Evolutionary conservation across 2,329 filamentous ascomycete genomes (phyloP), one percentile per base, ranked within the genome.

Genomic region (Aspergillus sclerotialis): DNA sequence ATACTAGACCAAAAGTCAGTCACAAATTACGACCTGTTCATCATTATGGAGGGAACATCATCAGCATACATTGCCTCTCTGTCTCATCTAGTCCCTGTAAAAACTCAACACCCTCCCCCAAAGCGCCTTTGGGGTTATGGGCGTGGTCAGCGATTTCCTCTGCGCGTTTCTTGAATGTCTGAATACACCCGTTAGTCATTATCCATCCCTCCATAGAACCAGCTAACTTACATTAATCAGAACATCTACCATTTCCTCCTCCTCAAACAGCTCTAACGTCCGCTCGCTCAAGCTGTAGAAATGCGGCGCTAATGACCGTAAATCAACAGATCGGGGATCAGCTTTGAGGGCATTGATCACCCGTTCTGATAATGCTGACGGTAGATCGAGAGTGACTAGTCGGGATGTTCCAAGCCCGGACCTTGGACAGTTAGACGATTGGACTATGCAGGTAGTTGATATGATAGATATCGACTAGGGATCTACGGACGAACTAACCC

Each of bases 261-360:
- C 89, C 38, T 95, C 89, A 42, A 94, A 94, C 1, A 98, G 64
- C 39, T 95, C 89, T 41, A 96, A 69, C 62, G 95, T 88, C 33
- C 86, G 76, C 28, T 85, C 82, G 3, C 84, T 87, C 4, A 96
- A 73, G 15, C 78, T 80, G 65, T 94, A 96, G 51, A 94, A 94
- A 60, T 94, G 84, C 23, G 82, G 80, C 40, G 84, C 85, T 58
- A 92, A 78, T 36, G 85, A 80, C 32, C 90, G 78, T 27, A 98
- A 61, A 36, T 94, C 81, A 1, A 98, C 86, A 8, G 84, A 82
- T 35, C 83, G 80, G 0, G 92, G 82, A 55, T 95, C 88, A 19
- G 92, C 92, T 55, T 90, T 92, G 24, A 98, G 69, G 0, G 92
- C 92, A 48, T 93, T 88, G 54, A 93, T 68, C 27, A 96, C 89